Percentiles rank a stretch among this genome's conserved stretches.
Evolutionary conservation across 1,139 yeast genomes (phyloP).

Genomic region (Zygoascus hellenicus): DNA sequence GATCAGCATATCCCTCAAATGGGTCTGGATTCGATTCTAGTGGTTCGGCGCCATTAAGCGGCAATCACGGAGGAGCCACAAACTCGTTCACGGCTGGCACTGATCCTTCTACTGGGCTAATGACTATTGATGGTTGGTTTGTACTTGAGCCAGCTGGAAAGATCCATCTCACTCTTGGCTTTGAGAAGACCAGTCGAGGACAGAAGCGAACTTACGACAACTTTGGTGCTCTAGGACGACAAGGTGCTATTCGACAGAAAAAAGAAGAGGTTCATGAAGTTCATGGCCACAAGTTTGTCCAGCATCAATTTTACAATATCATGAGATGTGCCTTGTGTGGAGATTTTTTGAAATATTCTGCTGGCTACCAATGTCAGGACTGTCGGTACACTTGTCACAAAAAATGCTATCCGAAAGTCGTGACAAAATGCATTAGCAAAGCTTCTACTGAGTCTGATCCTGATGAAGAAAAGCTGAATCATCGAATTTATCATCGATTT

Average conservation of each 20-base stretch:
- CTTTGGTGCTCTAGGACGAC: slow-evolving; percentile 84
- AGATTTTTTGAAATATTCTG: slow-evolving; percentile 76
- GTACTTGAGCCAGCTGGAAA: slow-evolving; percentile 93
- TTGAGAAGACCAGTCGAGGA: slow-evolving; percentile 59
- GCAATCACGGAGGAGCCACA: not conserved
- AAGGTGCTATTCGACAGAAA: slow-evolving; percentile 94
- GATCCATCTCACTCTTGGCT: slow-evolving; percentile 68
- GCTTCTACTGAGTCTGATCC: slow-evolving; percentile 78
- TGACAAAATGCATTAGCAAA: slow-evolving; percentile 90
- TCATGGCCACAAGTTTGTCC: slow-evolving; percentile 95
- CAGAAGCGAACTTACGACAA: slow-evolving; percentile 42
- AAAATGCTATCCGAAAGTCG: slow-evolving; percentile 89
- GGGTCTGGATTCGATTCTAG: not conserved
- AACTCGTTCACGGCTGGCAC: not conserved
- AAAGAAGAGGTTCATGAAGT: slow-evolving; percentile 94
- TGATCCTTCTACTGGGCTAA: slow-evolving; percentile 8
- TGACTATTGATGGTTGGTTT: slow-evolving; percentile 70
- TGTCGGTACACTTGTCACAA: slow-evolving; percentile 92
- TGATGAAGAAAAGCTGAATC: slow-evolving; percentile 88
- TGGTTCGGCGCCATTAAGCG: not conserved
- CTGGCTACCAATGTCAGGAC: slow-evolving; percentile 96
- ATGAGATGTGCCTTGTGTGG: slow-evolving; percentile 98
- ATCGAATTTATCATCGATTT: slow-evolving; percentile 93
- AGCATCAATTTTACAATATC: slow-evolving; percentile 88
- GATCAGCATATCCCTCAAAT: not conserved